Evolutionary conservation across 805 yeast genomes (phyloP).

Genomic region (Cyberlindnera galapagoensis): DNA sequence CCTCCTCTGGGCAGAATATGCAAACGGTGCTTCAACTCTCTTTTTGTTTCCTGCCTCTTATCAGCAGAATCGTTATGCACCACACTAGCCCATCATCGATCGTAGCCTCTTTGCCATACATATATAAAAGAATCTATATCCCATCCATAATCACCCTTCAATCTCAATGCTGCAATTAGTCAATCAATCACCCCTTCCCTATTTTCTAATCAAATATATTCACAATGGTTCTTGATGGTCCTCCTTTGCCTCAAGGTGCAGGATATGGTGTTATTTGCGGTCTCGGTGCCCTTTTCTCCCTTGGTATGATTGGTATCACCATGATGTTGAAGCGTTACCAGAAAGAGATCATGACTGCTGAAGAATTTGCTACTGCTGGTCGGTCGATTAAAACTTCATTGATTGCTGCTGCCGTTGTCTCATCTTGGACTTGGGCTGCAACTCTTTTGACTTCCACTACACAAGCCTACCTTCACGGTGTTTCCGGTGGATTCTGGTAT

Average conservation of each 20-base stretch:
- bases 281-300: slow-evolving; percentile 71
- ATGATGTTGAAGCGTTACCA: slow-evolving; percentile 69
- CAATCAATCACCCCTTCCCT: no score
- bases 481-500: slow-evolving; percentile 61
- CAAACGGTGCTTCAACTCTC: no score
- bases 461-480: slow-evolving; percentile 72
- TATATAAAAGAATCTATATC: no score
- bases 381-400: slow-evolving; percentile 80
- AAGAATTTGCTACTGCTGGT: slow-evolving; percentile 92
- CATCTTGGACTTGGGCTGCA: slow-evolving; percentile 94
- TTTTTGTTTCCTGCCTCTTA: no score
- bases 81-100: no score
- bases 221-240: slow-evolving; percentile 10
- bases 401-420: slow-evolving; percentile 84
- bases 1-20: no score
- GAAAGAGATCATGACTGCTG: slow-evolving; percentile 82
- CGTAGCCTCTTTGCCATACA: no score
- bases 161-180: no score
- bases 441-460: slow-evolving; percentile 71
- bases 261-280: slow-evolving; percentile 90
- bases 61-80: no score
- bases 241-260: slow-evolving; percentile 54
- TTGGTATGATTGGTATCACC: slow-evolving; percentile 76
- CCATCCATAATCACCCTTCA: no score
- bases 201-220: no score